Evolutionary conservation across 2,329 filamentous ascomycete species (phyloP).

Genomic region (Botryosphaeria dothidea): DNA sequence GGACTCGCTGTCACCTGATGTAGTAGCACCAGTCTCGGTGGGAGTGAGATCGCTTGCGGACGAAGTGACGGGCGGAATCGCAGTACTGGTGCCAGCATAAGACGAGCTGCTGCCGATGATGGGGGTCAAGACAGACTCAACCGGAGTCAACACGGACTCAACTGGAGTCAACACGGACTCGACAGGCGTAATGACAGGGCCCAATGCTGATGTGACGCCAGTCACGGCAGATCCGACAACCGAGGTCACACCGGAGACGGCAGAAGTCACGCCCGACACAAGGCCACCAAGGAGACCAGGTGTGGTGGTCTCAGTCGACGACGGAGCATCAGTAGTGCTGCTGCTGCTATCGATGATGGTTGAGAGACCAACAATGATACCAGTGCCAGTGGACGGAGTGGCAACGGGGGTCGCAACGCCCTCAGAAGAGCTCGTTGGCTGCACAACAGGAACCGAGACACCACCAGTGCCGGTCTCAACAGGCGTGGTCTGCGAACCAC

Average conservation of each 20-base stretch:
- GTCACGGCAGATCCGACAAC: neutral
- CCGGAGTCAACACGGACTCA: neutral
- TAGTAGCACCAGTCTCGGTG: neutral
- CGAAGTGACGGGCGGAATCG: conserved; percentile 1
- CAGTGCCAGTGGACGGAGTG: conserved; percentile 21
- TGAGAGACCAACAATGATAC: conserved; percentile 35
- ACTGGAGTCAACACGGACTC: conserved; percentile 1
- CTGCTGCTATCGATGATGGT: conserved; percentile 28
- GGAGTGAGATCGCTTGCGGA: neutral
- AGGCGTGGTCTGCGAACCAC: conserved; percentile 24
- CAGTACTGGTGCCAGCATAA: neutral
- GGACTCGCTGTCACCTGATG: neutral
- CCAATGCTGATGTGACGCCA: neutral
- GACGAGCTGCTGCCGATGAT: conserved; percentile 6
- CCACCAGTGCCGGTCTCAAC: conserved; percentile 21
- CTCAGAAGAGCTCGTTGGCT: conserved; percentile 1
- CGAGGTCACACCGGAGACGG: conserved; percentile 5
- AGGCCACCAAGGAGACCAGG: conserved; percentile 8
- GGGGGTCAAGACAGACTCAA: conserved; percentile 1
- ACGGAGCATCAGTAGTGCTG: conserved; percentile 15
- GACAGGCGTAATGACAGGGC: neutral
- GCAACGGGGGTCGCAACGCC: neutral
- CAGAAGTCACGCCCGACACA: conserved; percentile 11
- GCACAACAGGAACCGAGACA: conserved; percentile 8
- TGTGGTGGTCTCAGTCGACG: conserved; percentile 6